A percentile compares a stretch with the other conserved stretches of the same genome.
Evolutionary conservation across 2,329 filamentous ascomycete species (phyloP).

Genomic region (Apiospora arundinis): DNA sequence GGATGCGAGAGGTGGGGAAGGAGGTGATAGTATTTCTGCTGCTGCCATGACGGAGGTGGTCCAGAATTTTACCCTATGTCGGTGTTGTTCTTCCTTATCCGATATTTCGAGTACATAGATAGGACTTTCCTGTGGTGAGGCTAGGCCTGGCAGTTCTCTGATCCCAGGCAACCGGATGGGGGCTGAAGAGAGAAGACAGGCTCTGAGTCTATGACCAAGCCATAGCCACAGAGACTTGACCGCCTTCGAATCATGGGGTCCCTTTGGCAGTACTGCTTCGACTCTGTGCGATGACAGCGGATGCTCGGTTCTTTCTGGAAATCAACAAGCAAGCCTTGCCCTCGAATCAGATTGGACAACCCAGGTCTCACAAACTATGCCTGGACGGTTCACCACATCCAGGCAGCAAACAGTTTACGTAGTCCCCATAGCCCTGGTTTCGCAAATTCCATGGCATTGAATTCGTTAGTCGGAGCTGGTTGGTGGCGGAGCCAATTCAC

Average conservation of each 20-base stretch:
- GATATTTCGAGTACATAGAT: neutral
- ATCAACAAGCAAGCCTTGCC: neutral
- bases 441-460: neutral
- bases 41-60: neutral
- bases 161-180: neutral
- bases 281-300: neutral
- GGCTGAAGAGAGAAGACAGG: neutral
- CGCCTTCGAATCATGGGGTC: neutral
- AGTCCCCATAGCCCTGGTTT: neutral
- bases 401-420: neutral
- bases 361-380: neutral
- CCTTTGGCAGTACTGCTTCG: neutral
- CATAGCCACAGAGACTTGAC: neutral
- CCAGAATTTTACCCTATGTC: neutral
- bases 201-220: neutral
- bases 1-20: neutral
- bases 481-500: neutral
- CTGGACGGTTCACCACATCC: conserved; percentile 6
- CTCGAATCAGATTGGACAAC: neutral
- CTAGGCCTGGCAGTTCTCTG: neutral
- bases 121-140: neutral
- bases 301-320: neutral
- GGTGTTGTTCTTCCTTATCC: neutral
- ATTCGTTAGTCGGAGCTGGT: neutral
- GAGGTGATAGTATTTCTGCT: neutral